Evolutionary conservation across 2,329 filamentous ascomycete genomes (phyloP).

Genomic region (Colletotrichum cuscutae): DNA sequence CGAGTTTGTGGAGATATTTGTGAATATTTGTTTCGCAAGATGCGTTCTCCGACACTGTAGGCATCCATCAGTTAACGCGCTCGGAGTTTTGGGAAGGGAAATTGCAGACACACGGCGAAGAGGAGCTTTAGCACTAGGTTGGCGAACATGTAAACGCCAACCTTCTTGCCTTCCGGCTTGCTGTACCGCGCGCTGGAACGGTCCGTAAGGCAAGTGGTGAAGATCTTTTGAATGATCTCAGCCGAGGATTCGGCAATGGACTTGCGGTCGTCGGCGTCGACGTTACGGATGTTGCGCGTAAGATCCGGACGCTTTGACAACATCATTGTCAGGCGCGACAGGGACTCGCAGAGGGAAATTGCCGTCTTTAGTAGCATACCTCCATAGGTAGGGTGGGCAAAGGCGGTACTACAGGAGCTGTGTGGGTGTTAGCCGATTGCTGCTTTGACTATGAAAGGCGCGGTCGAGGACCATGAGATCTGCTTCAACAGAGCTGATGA

Average conservation of each 20-base stretch:
- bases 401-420: constrained; percentile 84
- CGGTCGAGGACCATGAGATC: not conserved
- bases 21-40: constrained; percentile 88
- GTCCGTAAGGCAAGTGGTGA: constrained; percentile 89
- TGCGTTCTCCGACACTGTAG: constrained; percentile 80
- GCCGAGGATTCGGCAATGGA: constrained; percentile 88
- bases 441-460: not conserved
- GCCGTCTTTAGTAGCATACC: constrained; percentile 85
- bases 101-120: constrained; percentile 72
- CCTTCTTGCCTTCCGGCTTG: constrained; percentile 83
- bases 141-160: constrained; percentile 90
- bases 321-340: constrained; percentile 85
- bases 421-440: not conserved
- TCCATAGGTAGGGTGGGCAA: constrained; percentile 83
- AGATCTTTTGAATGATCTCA: constrained; percentile 89
- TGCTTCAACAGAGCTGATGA: not conserved
- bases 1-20: constrained; percentile 85
- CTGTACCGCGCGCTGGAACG: constrained; percentile 74
- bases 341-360: constrained; percentile 81
- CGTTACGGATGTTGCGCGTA: constrained; percentile 71
- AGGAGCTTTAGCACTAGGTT: constrained; percentile 90
- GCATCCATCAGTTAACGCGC: not conserved
- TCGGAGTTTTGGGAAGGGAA: not conserved
- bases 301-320: constrained; percentile 85
- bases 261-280: constrained; percentile 76